phyloP scores from a whole-genome alignment of 768 basidiomycete species.

The Podaxis carcinomalis region DNA sequence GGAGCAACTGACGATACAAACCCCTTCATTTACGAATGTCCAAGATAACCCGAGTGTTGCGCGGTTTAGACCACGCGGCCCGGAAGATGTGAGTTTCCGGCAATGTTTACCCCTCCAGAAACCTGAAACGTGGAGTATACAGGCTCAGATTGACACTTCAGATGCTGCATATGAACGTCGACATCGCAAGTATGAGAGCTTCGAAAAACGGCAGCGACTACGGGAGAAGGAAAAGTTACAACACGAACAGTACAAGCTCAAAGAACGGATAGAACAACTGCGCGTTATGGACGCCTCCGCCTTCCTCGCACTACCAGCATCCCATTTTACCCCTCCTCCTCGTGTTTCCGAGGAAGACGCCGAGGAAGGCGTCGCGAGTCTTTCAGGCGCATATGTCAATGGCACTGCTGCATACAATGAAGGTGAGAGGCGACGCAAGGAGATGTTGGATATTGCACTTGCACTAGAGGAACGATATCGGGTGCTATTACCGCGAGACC shows the following conservation, averaged over 20 bases:
- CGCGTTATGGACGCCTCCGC: constrained; percentile 66
- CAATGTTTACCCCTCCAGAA: constrained; percentile 10
- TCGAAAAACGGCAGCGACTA: constrained; percentile 80
- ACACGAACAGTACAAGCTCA: constrained; percentile 89
- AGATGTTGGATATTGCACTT: constrained; percentile 70
- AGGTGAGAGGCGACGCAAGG: constrained; percentile 69
- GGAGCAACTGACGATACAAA: constrained; percentile 71
- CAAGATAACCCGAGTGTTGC: constrained; percentile 48
- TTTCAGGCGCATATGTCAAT: constrained; percentile 32
- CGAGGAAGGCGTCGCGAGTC: constrained; percentile 17
- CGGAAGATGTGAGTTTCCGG: constrained; percentile 59
- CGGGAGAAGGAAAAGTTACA: constrained; percentile 91
- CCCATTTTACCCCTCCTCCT: constrained; percentile 46
- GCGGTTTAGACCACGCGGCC: constrained; percentile 64
- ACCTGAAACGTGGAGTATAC: constrained; percentile 8
- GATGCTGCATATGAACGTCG: constrained; percentile 79
- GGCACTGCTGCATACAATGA: constrained; percentile 41
- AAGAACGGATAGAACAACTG: constrained; percentile 83
- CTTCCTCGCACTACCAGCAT: constrained; percentile 59
- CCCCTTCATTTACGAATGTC: constrained; percentile 60
- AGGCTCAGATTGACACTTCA: constrained; percentile 28
- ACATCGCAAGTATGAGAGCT: constrained; percentile 82
- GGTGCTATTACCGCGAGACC: constrained; percentile 67
- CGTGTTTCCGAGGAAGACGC: constrained; percentile 21
- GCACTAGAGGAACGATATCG: constrained; percentile 69